Evolutionary conservation across 441 rosid species (phyloP), one percentile per base, ranked within the genome.

Genomic region (Adansonia madagascariensis): DNA sequence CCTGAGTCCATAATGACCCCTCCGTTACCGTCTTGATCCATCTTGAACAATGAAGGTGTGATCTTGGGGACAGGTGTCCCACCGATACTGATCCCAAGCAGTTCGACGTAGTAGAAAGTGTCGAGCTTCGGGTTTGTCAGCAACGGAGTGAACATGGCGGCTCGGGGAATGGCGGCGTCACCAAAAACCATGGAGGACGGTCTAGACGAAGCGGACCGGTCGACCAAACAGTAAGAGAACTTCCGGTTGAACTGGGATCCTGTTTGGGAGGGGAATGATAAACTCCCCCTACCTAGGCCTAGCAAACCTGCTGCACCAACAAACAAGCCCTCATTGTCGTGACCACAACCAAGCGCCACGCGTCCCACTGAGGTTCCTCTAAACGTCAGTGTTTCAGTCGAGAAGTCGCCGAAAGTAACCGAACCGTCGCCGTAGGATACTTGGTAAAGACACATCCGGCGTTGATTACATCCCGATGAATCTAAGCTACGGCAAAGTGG

Each of bases 371-470:
- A 86, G 3, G 84, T 83, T 12, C 90, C 79, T 0, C 87, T 86
- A 84, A 95, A 95, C 75, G 96, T 81, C 76, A 95, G 80, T 74
- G 98, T 95, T 76, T 93, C 98, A 10, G 93, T 92, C 35, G 94
- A 86, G 84, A 90, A 90, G 8, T 93, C 94, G 7, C 98, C 98
- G 5, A 59, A 55, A 3, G 97, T 94, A 85, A 91, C 88, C 8
- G 98, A 95, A 0, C 98, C 98, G 78, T 95, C 98, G 12, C 98
- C 98, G 80, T 95, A 95, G 2, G 93, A 80, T 15, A 95, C 98
- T 80, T 91, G 90, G 75, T 93, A 95, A 59, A 92, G 91, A 70
- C 98, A 95, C 11, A 81, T 80, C 77, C 84, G 83, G 9, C 73
- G 85, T 2, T 43, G 71, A 44, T 77, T 86, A 76, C 98, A 95